Conservation (phyloP, 2,329 filamentous ascomycete genomes). For the Colletotrichum liaoningense region DNA sequence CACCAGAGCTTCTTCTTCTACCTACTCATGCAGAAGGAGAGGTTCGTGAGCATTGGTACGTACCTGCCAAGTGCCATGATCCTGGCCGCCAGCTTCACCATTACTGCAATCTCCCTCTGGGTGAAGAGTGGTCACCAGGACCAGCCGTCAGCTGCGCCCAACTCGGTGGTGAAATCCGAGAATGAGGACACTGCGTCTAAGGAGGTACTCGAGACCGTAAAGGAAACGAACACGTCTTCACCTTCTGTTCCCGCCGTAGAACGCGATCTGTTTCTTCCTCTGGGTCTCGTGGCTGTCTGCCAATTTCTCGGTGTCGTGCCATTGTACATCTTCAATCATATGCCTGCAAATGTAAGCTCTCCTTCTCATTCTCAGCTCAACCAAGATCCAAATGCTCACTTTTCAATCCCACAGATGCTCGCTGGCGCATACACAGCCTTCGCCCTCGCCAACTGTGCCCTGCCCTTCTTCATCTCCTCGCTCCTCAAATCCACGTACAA, state of each 20-base stretch:
- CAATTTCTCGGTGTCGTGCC: slow-evolving; percentile 85
- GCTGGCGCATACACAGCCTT: slow-evolving; percentile 66
- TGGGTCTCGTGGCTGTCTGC: slow-evolving; percentile 76
- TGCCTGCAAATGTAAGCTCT: slow-evolving; percentile 70
- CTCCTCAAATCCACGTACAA: slow-evolving; percentile 62
- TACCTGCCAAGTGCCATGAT: slow-evolving; percentile 99
- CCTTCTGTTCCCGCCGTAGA: slow-evolving; percentile 54
- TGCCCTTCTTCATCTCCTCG: slow-evolving; percentile 68
- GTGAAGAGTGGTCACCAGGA: slow-evolving; percentile 78
- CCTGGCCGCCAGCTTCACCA: slow-evolving; percentile 92
- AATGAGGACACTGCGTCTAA: not conserved
- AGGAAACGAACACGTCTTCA: not conserved
- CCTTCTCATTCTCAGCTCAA: not conserved
- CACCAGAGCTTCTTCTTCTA: slow-evolving; percentile 99
- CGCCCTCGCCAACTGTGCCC: slow-evolving; percentile 61
- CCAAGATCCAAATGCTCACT: not conserved
- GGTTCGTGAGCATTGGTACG: slow-evolving; percentile 97
- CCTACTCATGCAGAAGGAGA: slow-evolving; percentile 87
- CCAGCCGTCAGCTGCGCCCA: slow-evolving; percentile 4
- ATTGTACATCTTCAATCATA: slow-evolving; percentile 86
- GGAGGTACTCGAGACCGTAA: not conserved
- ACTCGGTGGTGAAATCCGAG: slow-evolving; percentile 6
- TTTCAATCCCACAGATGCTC: slow-evolving; percentile 14
- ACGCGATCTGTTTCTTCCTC: slow-evolving; percentile 77
- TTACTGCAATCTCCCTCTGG: slow-evolving; percentile 96